These are phyloP conservation scores for Pyropia haitanensis DNA, from an alignment of 23 red algal species.

Conservation along the genomic window DNA sequence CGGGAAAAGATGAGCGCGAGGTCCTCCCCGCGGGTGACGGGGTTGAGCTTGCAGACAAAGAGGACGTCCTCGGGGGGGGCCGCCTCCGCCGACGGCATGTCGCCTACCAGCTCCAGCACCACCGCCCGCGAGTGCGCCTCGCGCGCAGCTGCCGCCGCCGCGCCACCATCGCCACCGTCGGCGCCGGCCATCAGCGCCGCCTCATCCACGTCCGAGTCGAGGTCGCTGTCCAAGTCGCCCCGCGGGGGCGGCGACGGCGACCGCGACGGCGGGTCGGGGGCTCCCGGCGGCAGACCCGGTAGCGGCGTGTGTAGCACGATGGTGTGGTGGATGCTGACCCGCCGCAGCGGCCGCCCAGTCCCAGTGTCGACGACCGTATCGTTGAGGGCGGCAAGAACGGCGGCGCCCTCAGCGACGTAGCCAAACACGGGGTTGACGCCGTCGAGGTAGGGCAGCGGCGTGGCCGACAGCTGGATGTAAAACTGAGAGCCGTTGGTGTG, in stretches of 20 bases:
- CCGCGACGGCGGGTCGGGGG: slow-evolving; percentile 11
- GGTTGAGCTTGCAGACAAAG: slow-evolving; percentile 85
- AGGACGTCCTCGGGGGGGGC: slow-evolving; percentile 80
- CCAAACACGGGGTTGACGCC: slow-evolving; percentile 56
- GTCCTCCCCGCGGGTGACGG: slow-evolving; percentile 64
- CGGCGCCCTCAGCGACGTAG: slow-evolving; percentile 42
- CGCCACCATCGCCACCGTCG: slow-evolving; percentile 5
- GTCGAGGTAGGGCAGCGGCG: slow-evolving; percentile 50
- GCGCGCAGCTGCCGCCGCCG: slow-evolving; percentile 20
- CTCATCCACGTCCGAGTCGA: slow-evolving; percentile 23
- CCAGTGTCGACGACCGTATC: slow-evolving; percentile 19
- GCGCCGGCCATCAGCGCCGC: not conserved
- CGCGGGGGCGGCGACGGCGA: slow-evolving; percentile 23
- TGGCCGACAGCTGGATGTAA: slow-evolving; percentile 62
- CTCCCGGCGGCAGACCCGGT: slow-evolving; percentile 15
- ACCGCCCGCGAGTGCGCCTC: slow-evolving; percentile 71
- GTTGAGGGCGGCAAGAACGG: slow-evolving; percentile 40
- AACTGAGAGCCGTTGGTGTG: slow-evolving; percentile 56
- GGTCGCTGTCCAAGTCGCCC: slow-evolving; percentile 26
- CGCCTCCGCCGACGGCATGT: slow-evolving; percentile 59
- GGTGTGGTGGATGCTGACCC: slow-evolving; percentile 59
- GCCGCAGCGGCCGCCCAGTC: slow-evolving; percentile 31
- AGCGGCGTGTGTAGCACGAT: slow-evolving; percentile 73
- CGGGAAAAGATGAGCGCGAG: slow-evolving; percentile 89
- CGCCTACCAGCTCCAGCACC: slow-evolving; percentile 81